Conservation (phyloP, 192 early-diverging fungal species). For the Backusella westeae region DNA sequence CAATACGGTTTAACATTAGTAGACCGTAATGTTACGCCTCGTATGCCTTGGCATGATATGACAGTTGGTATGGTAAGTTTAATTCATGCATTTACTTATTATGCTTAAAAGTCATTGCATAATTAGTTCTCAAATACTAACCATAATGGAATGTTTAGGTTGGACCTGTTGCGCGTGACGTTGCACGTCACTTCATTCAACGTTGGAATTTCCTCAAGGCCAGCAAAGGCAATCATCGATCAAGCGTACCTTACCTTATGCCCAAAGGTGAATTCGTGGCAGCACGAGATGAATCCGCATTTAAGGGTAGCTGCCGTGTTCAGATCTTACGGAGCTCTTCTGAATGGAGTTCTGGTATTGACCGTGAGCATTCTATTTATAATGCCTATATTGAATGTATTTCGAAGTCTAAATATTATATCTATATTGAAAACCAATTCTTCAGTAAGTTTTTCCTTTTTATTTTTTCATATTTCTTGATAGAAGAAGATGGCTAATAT, state of each 20-base stretch:
- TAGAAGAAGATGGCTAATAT: not conserved
- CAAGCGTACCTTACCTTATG: conserved; percentile 62
- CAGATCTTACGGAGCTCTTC: conserved; percentile 68
- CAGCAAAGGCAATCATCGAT: conserved; percentile 59
- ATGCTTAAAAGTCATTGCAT: not conserved
- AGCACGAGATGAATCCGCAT: conserved; percentile 50
- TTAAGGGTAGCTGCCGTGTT: conserved; percentile 60
- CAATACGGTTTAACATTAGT: conserved; percentile 35
- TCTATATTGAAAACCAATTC: conserved; percentile 95
- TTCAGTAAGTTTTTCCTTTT: conserved; percentile 53
- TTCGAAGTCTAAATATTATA: conserved; percentile 32
- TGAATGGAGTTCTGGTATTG: conserved; percentile 66
- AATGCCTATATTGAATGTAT: conserved; percentile 65
- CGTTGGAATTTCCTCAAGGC: conserved; percentile 87
- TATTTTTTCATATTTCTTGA: not conserved
- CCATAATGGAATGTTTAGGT: conserved; percentile 23
- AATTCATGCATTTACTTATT: not conserved
- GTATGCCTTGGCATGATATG: conserved; percentile 94
- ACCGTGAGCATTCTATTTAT: conserved; percentile 66
- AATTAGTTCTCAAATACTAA: not conserved
- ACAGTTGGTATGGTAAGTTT: conserved; percentile 61
- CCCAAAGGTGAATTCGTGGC: conserved; percentile 74
- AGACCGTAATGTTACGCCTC: conserved; percentile 40
- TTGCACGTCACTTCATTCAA: conserved; percentile 84
- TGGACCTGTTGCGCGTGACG: conserved; percentile 73